A percentile compares a stretch with the other conserved stretches of the same genome.
Conservation (phyloP, 2,329 filamentous ascomycete genomes). For the Cadophora sp. region DNA sequence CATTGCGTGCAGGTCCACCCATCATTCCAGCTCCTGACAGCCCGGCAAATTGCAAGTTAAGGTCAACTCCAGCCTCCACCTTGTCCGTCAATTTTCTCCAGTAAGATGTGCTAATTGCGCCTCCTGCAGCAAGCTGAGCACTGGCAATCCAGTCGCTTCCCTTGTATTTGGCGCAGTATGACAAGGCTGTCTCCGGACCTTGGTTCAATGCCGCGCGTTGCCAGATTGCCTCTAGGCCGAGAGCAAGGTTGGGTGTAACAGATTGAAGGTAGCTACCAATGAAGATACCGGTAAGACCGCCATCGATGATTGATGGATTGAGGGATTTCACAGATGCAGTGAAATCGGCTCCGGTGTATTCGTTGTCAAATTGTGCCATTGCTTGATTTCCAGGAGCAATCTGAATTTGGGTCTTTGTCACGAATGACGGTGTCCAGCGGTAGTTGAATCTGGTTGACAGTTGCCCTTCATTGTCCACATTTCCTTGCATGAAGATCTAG, state of each 20-base stretch:
- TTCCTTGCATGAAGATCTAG: constrained; percentile 94
- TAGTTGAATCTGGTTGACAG: constrained; percentile 92
- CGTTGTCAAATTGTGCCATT: constrained; percentile 93
- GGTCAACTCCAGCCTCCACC: constrained; percentile 94
- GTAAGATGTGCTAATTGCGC: constrained; percentile 88
- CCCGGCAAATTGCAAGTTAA: constrained; percentile 83
- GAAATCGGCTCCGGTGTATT: constrained; percentile 94
- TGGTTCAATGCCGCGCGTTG: constrained; percentile 84
- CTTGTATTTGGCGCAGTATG: constrained; percentile 93
- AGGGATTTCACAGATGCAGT: constrained; percentile 91
- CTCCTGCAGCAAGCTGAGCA: constrained; percentile 81
- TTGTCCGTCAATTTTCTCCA: constrained; percentile 93
- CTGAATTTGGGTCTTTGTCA: constrained; percentile 88
- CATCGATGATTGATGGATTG: constrained; percentile 93
- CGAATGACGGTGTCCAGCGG: constrained; percentile 80
- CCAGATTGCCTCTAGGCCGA: constrained; percentile 94
- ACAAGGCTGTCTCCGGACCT: constrained; percentile 88
- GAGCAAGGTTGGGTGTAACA: constrained; percentile 82
- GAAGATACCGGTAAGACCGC: constrained; percentile 91
- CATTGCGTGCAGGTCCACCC: constrained; percentile 78
- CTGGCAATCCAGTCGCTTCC: constrained; percentile 90
- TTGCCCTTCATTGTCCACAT: constrained; percentile 89
- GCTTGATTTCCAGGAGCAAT: constrained; percentile 82
- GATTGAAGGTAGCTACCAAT: constrained; percentile 96
- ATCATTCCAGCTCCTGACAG: constrained; percentile 70